Conservation (phyloP, 495 filamentous ascomycete genomes). For the Friedmanniomyces endolithicus region DNA sequence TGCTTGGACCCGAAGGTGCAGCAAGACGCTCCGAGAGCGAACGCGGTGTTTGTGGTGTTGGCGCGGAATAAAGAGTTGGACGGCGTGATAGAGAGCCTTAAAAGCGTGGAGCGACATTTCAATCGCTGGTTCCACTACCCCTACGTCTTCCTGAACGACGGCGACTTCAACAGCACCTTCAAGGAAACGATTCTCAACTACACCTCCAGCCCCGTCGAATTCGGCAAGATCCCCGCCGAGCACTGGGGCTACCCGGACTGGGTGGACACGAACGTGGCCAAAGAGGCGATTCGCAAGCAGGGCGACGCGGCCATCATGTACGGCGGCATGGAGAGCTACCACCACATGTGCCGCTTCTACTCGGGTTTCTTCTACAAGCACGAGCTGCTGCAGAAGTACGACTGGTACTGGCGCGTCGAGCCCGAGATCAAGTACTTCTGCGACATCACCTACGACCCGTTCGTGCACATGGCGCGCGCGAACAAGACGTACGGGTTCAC, state of each 20-base stretch:
- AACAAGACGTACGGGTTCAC: constrained; percentile 99
- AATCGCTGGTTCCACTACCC: constrained; percentile 99
- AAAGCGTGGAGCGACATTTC: constrained; percentile 97
- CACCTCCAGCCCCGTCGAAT: constrained; percentile 74
- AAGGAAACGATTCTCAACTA: constrained; percentile 81
- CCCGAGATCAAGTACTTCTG: constrained; percentile 99
- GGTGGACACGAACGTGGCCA: constrained; percentile 84
- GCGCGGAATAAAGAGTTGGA: constrained; percentile 94
- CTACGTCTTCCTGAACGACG: constrained; percentile 98
- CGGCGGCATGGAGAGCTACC: constrained; percentile 97
- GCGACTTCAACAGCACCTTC: constrained; percentile 88
- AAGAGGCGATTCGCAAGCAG: constrained; percentile 90
- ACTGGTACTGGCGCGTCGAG: constrained; percentile 99
- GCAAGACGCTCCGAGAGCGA: constrained; percentile 59
- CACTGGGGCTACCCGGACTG: constrained; percentile 98
- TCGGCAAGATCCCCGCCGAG: constrained; percentile 78
- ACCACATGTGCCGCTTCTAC: constrained; percentile 80
- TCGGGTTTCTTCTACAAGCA: constrained; percentile 99
- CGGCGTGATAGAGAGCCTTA: constrained; percentile 89
- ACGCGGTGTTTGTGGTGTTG: constrained; percentile 91
- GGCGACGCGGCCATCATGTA: constrained; percentile 99
- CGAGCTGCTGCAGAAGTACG: constrained; percentile 85
- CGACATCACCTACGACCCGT: constrained; percentile 98
- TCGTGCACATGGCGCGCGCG: constrained; percentile 74
- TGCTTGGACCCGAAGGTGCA: constrained; percentile 56